These are phyloP conservation scores for Wickerhamomyces canadensis DNA, from an alignment of 805 yeast species.

Conservation along the genomic window DNA sequence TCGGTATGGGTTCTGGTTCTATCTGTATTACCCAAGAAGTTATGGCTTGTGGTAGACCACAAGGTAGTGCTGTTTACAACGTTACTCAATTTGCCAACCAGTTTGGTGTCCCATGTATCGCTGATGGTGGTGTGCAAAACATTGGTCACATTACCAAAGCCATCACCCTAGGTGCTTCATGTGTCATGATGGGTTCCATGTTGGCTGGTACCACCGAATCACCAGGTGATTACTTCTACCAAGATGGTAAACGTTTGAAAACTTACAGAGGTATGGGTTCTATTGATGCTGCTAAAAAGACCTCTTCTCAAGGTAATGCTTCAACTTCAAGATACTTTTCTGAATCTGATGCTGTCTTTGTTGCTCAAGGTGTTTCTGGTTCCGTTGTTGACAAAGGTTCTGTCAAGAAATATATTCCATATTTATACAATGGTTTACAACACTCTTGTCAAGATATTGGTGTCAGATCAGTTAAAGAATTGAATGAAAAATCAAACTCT, in stretches of 20 bases:
- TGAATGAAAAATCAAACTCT: conserved; percentile 56
- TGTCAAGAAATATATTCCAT: conserved; percentile 87
- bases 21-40: conserved; percentile 99
- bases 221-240: conserved; percentile 96
- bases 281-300: conserved; percentile 94
- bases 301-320: conserved; percentile 86
- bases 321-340: conserved; percentile 98
- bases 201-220: conserved; percentile 98
- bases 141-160: conserved; percentile 99
- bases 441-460: conserved; percentile 99
- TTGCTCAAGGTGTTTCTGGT: conserved; percentile 99
- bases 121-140: conserved; percentile 99
- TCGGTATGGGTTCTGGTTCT: conserved; percentile 99
- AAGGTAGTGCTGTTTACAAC: conserved; percentile 96
- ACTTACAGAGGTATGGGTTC: conserved; percentile 99
- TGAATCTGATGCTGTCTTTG: conserved; percentile 90
- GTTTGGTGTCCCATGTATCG: conserved; percentile 98
- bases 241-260: conserved; percentile 97
- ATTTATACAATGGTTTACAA: conserved; percentile 91
- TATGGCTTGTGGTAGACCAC: conserved; percentile 99
- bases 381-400: conserved; percentile 97
- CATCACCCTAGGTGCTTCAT: conserved; percentile 91
- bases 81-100: conserved; percentile 90
- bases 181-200: conserved; percentile 99
- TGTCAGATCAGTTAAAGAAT: conserved; percentile 54